phyloP scores from a whole-genome alignment of 495 filamentous ascomycete genomes.

The Geopyxis carbonaria region DNA sequence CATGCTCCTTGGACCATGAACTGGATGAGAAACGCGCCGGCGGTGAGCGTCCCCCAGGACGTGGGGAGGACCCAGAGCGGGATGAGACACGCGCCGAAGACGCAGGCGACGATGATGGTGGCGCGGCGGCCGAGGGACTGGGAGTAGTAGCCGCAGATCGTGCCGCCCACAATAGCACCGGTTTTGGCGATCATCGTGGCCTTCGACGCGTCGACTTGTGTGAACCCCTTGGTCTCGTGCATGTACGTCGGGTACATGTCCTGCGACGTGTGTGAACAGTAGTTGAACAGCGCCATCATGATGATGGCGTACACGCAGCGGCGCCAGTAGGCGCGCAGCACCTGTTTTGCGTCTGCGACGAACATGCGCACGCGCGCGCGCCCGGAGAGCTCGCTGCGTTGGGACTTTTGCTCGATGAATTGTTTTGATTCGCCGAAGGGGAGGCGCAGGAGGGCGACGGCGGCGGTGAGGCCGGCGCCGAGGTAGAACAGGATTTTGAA shows the following conservation, averaged over 20 bases:
- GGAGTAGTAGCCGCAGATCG: slow-evolving; percentile 51
- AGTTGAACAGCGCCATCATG: slow-evolving; percentile 37
- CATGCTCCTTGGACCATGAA: slow-evolving; percentile 66
- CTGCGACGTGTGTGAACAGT: slow-evolving; percentile 43
- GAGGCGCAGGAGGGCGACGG: slow-evolving; percentile 44
- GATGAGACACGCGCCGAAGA: slow-evolving; percentile 43
- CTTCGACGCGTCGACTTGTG: slow-evolving; percentile 32
- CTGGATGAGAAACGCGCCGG: slow-evolving; percentile 56
- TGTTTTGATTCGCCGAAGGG: slow-evolving; percentile 54
- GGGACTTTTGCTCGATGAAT: slow-evolving; percentile 38
- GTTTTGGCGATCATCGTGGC: slow-evolving; percentile 57
- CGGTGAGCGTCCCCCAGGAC: slow-evolving; percentile 40
- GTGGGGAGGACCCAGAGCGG: slow-evolving; percentile 56
- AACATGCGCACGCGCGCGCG: slow-evolving; percentile 27
- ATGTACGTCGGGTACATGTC: slow-evolving; percentile 68
- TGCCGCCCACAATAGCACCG: slow-evolving; percentile 57
- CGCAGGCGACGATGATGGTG: slow-evolving; percentile 41
- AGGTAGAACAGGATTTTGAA: slow-evolving; percentile 29
- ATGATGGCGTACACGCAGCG: slow-evolving; percentile 53
- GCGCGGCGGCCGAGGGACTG: slow-evolving; percentile 56
- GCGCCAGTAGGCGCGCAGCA: slow-evolving; percentile 51
- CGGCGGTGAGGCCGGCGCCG: slow-evolving; percentile 46
- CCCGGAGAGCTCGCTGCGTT: slow-evolving; percentile 7
- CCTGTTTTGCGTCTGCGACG: slow-evolving; percentile 33
- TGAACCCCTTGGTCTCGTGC: slow-evolving; percentile 46